These are phyloP conservation scores for Closterium sp. DNA, from an alignment of 139 green algal genomes.

Conservation along the genomic window DNA sequence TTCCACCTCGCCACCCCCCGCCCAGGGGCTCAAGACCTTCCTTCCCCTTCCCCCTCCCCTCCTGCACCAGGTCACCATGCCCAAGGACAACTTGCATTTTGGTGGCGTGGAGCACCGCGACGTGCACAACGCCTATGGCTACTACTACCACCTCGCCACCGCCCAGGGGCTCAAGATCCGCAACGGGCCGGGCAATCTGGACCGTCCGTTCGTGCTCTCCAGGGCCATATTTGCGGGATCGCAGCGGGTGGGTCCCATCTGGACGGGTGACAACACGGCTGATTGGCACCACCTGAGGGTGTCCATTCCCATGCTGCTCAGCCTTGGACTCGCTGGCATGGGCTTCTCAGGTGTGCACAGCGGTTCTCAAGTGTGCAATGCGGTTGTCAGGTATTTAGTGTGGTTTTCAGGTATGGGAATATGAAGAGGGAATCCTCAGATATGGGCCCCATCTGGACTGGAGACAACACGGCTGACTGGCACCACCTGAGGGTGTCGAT, in stretches of 20 bases:
- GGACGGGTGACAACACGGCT: slow-evolving; percentile 98
- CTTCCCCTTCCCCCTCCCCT: not conserved
- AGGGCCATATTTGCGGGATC: slow-evolving; percentile 90
- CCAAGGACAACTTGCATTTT: slow-evolving; percentile 87
- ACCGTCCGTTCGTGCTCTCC: slow-evolving; percentile 96
- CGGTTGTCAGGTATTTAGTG: too few species aligned
- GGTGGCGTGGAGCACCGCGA: slow-evolving; percentile 86
- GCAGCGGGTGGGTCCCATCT: slow-evolving; percentile 89
- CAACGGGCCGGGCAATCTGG: slow-evolving; percentile 51
- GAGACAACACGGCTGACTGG: slow-evolving; percentile 93
- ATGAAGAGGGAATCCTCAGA: slow-evolving; percentile 80
- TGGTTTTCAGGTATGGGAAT: too few species aligned
- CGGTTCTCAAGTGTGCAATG: too few species aligned
- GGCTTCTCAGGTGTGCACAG: slow-evolving; percentile 62
- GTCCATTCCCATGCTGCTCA: slow-evolving; percentile 92
- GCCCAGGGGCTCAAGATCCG: slow-evolving; percentile 67
- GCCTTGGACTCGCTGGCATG: slow-evolving; percentile 81
- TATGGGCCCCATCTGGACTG: slow-evolving; percentile 98
- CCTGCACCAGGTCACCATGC: slow-evolving; percentile 76
- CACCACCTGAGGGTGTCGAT: slow-evolving; percentile 79
- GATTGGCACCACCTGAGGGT: slow-evolving; percentile 79
- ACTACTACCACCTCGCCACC: slow-evolving; percentile 87
- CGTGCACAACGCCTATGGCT: slow-evolving; percentile 80
- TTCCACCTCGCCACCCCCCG: slow-evolving; percentile 79
- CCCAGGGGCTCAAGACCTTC: slow-evolving; percentile 68